phyloP scores from a whole-genome alignment of 495 filamentous ascomycete species.

The Annulohypoxylon moriforme region DNA sequence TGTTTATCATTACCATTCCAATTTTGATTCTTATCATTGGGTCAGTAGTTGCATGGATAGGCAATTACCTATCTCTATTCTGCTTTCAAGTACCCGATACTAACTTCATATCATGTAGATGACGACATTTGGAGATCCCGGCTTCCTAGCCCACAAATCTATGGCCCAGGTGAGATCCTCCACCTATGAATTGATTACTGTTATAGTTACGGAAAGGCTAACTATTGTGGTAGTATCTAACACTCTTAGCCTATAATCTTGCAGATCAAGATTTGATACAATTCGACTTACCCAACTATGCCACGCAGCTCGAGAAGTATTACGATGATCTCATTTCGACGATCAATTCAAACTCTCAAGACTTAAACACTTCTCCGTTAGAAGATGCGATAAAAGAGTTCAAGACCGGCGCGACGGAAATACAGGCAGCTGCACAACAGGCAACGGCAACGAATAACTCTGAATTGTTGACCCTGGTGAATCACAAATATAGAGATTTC shows the following conservation, averaged over 20 bases:
- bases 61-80: not conserved
- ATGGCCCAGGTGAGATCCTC: slow-evolving; percentile 61
- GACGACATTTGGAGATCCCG: slow-evolving; percentile 78
- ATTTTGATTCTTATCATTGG: slow-evolving; percentile 88
- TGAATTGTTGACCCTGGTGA: slow-evolving; percentile 70
- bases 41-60: slow-evolving; percentile 25
- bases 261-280: slow-evolving; percentile 79
- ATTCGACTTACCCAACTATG: slow-evolving; percentile 78
- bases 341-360: slow-evolving; percentile 56
- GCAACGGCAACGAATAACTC: slow-evolving; percentile 73
- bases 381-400: slow-evolving; percentile 59
- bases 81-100: not conserved
- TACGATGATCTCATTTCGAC: slow-evolving; percentile 66
- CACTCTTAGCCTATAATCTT: slow-evolving; percentile 78
- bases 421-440: slow-evolving; percentile 65
- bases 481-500: slow-evolving; percentile 74
- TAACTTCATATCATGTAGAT: slow-evolving; percentile 54
- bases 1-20: slow-evolving; percentile 79
- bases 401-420: slow-evolving; percentile 63
- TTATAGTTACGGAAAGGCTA: not conserved
- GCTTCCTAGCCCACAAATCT: slow-evolving; percentile 76
- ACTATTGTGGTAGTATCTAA: slow-evolving; percentile 65
- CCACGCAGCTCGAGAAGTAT: slow-evolving; percentile 67
- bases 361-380: slow-evolving; percentile 51
- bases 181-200: slow-evolving; percentile 59